phyloP scores from a whole-genome alignment of 768 basidiomycete species.

The Hydnomerulius pinastri region DNA sequence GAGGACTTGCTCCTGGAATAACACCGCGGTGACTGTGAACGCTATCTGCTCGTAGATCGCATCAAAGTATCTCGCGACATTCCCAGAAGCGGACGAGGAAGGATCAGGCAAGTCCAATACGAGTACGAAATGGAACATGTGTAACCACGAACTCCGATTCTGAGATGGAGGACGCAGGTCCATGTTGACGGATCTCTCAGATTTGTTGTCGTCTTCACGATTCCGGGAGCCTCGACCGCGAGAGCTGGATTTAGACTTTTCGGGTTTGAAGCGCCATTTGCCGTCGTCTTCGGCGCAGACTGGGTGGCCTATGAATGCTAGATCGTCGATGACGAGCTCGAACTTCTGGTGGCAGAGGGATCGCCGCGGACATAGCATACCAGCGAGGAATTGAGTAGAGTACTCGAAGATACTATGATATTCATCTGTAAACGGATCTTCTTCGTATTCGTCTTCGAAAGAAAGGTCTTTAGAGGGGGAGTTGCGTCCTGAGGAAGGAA shows the following conservation, averaged over 20 bases:
- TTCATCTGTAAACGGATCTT: constrained; percentile 43
- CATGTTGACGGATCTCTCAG: constrained; percentile 36
- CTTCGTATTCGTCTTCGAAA: constrained; percentile 35
- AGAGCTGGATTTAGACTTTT: constrained; percentile 50
- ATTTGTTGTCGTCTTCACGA: constrained; percentile 38
- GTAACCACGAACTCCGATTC: constrained; percentile 51
- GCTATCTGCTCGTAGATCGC: constrained; percentile 87
- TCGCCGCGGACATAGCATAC: constrained; percentile 73
- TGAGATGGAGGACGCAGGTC: constrained; percentile 28
- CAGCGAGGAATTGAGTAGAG: constrained; percentile 77
- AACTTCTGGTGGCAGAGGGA: constrained; percentile 93
- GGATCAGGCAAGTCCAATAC: constrained; percentile 91
- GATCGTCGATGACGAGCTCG: constrained; percentile 87
- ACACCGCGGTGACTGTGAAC: constrained; percentile 87
- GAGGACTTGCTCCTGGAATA: constrained; percentile 88
- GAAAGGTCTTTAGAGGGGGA: constrained; percentile 51
- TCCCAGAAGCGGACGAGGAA: constrained; percentile 78
- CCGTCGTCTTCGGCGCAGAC: constrained; percentile 78
- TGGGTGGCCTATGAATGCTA: constrained; percentile 94
- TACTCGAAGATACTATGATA: constrained; percentile 80
- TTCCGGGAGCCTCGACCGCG: constrained; percentile 60
- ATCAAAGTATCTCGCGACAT: constrained; percentile 78
- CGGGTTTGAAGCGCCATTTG: constrained; percentile 73
- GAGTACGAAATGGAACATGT: constrained; percentile 83
- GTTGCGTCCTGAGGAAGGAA: constrained; percentile 50